Base-by-base conservation (phyloP, 148 eudicot species). In the Gaultheria prostrata region DNA sequence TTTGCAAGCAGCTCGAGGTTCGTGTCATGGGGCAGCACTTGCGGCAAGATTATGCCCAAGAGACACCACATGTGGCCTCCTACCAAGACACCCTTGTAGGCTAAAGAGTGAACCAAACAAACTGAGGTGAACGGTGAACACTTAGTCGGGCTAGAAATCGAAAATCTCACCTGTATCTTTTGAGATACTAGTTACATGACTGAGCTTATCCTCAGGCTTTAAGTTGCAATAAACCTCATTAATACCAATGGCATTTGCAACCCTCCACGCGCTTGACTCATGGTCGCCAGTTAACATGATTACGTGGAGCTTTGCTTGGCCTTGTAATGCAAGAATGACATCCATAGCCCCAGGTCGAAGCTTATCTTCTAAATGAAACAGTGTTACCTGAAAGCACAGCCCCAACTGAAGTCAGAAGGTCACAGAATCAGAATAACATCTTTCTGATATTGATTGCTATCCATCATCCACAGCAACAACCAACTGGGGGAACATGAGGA, bases 231-330 rank as follows among this genome's bases (percentile, higher is more conserved):
- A 88, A 54, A 97, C 92, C 86, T 97, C 97, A 79, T 88, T 86
- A 85, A 97, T 95, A 80, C 98, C 98, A 79, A 95, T 95, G 45
- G 94, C 89, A 84, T 93, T 88, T 48, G 98, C 99, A 80, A 97
- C 97, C 88, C 98, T 90, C 88, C 85, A 61, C 54, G 95, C 98
- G 86, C 99, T 97, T 70, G 93, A 90, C 84, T 93, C 90, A 89
- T 97, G 99, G 89, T 97, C 99, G 77, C 99, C 99, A 79, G 99
- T 93, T 78, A 97, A 86, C 99, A 95, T 97, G 86, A 95, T 91
- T 75, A 97, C 95, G 69, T 87, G 91, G 71, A 94, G 92, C 83
- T 93, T 95, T 83, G 89, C 93, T 83, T 90, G 85, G 73, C 86
- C 89, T 48, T 88, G 86, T 86, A 97, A 88, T 88, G 91, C 86